These are phyloP conservation scores for Saprolegnia diclina DNA, from an alignment of 352 stramenopile genomes.

Conservation along the genomic window DNA sequence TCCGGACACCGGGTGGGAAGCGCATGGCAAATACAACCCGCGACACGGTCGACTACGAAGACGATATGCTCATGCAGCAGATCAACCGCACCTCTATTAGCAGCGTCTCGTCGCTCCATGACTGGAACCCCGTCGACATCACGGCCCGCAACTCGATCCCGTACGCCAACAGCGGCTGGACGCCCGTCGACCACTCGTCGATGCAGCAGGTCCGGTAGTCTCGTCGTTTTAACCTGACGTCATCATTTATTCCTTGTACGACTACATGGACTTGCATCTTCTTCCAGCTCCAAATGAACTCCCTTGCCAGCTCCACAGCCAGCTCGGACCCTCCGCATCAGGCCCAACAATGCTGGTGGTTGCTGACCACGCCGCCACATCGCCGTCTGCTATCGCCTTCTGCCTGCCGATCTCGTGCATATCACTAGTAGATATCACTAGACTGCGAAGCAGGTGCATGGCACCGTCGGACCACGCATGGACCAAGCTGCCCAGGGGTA, in stretches of 20 bases:
- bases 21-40: not conserved
- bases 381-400: too few relatives aligned
- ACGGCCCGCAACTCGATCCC: constrained; percentile 22
- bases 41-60: not conserved
- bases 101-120: constrained; percentile 1
- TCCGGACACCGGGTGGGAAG: constrained; percentile 3
- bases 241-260: not conserved
- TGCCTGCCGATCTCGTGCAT: too few relatives aligned
- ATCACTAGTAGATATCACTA: too few relatives aligned
- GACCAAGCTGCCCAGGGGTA: too few relatives aligned
- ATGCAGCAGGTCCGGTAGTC: constrained; percentile 11
- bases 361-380: too few relatives aligned
- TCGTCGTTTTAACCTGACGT: not conserved
- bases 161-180: constrained; percentile 12
- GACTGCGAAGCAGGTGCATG: too few relatives aligned
- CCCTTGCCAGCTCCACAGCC: too few relatives aligned
- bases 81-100: constrained; percentile 16
- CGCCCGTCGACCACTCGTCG: constrained; percentile 1
- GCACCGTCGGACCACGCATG: too few relatives aligned
- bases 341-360: too few relatives aligned
- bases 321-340: too few relatives aligned
- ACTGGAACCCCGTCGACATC: constrained; percentile 26
- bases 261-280: not conserved
- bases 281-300: not conserved
- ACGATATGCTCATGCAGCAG: constrained; percentile 22